Evolutionary conservation across 805 yeast species (phyloP).

Genomic region (Yarrowia osloensis): DNA sequence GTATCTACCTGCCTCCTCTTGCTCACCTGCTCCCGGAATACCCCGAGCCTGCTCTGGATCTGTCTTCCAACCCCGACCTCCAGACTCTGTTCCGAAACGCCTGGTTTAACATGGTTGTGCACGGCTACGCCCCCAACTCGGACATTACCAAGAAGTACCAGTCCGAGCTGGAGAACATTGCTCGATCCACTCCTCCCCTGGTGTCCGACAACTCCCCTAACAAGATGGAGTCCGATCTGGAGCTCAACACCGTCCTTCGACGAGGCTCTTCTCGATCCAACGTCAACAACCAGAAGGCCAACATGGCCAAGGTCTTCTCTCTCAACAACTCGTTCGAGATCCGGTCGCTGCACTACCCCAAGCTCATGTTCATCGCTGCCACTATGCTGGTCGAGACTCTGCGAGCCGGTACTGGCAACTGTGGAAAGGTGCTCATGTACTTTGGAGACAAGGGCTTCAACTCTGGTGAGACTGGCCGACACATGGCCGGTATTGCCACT

Average conservation of each 20-base stretch:
- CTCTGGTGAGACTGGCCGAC: slow-evolving; percentile 66
- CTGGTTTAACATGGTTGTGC: slow-evolving; percentile 93
- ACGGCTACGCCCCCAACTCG: slow-evolving; percentile 67
- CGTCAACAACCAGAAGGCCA: slow-evolving; percentile 67
- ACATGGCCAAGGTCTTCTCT: slow-evolving; percentile 44
- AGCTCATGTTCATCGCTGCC: slow-evolving; percentile 84
- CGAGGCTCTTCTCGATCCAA: slow-evolving; percentile 85
- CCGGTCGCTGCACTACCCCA: slow-evolving; percentile 64
- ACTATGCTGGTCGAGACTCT: slow-evolving; percentile 75
- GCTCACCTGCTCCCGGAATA: slow-evolving; percentile 70
- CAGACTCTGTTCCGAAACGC: slow-evolving; percentile 73
- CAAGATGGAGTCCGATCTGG: slow-evolving; percentile 87
- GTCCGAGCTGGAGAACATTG: slow-evolving; percentile 63
- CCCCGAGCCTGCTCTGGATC: slow-evolving; percentile 48
- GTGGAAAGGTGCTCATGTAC: slow-evolving; percentile 74
- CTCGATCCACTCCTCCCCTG: slow-evolving; percentile 82
- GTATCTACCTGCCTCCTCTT: slow-evolving; percentile 67
- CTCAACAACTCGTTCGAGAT: slow-evolving; percentile 56
- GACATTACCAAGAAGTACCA: slow-evolving; percentile 52
- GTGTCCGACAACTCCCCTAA: slow-evolving; percentile 80
- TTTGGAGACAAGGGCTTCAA: slow-evolving; percentile 83
- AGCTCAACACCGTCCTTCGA: slow-evolving; percentile 84
- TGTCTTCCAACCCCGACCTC: slow-evolving; percentile 51
- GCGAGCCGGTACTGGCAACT: slow-evolving; percentile 77
- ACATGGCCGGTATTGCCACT: slow-evolving; percentile 64